Base-by-base conservation (phyloP, 805 yeast species). In the Debaryomyces castellii region DNA sequence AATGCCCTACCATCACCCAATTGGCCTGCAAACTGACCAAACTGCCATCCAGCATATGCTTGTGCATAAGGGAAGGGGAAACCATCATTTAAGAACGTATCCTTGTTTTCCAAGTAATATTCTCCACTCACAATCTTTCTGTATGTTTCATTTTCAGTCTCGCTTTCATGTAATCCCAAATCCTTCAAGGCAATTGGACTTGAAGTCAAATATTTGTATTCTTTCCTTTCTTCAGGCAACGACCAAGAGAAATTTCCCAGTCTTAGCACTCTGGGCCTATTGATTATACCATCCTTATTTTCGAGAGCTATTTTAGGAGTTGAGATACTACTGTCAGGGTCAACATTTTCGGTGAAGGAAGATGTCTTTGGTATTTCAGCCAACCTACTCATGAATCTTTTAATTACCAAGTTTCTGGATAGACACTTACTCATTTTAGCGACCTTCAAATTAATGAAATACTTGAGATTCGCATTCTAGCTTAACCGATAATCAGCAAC, bases 1-100 rank as follows among this genome's bases (percentile, higher is more conserved):
- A 84, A 78, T 1, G 89, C 97, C 48, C 99, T 71, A 1, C 99
- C 99, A 63, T 92, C 99, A 5, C 99, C 99, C 50, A 92, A 69
- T 63, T 94, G 99, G 2, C 98, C 98, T 0, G 97, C 97, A 80
- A 92, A 92, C 52, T 80, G 81, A 2, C 99, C 98, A 71, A 94
- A 92, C 60, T 92, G 99, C 76, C 85, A 89, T 1, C 99, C 99
- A 1, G 98, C 96, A 64, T 92, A 92, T 0, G 92, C 88, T 63
- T 87, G 91, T 10, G 97, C 81, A 64, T 87, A 92, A 0, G 99
- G 98, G 53, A 80, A 81, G 1, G 86, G 76, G 40, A 54, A 60
- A 43, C 62, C 45, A 33, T 47, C 25, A 34, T 47, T 24, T 28
- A 46, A 36, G 52, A 60, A 48, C n/a, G 46, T 44, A 10, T 47